Evolutionary conservation across 345 rosid genomes (phyloP).

Genomic region (Iberis pinnata): DNA sequence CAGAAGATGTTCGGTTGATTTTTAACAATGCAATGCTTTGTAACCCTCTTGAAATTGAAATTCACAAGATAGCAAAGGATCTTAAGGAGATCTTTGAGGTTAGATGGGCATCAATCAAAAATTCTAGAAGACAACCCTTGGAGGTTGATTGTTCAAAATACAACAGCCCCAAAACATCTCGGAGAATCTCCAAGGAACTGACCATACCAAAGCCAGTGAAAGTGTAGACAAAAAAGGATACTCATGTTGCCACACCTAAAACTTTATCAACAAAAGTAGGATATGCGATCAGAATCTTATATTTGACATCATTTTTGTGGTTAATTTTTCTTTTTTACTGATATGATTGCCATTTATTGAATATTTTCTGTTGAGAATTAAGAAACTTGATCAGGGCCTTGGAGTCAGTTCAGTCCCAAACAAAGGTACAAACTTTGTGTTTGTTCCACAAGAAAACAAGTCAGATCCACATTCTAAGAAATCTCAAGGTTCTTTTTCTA

Average conservation of each 20-base stretch:
- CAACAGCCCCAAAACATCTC: too few relatives aligned
- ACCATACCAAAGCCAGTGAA: constrained; percentile 26
- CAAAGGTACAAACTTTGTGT: too few relatives aligned
- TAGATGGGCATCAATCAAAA: constrained; percentile 45
- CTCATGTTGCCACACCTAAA: neutral
- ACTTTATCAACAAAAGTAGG: constrained; percentile 22
- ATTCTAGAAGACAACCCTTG: constrained; percentile 5
- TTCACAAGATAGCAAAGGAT: constrained; percentile 47
- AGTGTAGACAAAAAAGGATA: constrained; percentile 9
- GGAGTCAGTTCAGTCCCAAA: constrained; percentile 26
- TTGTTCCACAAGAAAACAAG: constrained; percentile 39
- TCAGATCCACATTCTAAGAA: constrained; percentile 63
- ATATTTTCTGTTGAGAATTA: constrained; percentile 28
- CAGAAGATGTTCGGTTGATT: constrained; percentile 68
- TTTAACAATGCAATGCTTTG: constrained; percentile 76
- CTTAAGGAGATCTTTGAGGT: constrained; percentile 45
- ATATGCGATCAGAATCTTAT: too few relatives aligned
- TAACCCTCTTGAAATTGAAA: constrained; percentile 55
- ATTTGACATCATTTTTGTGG: too few relatives aligned
- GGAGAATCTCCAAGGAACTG: too few relatives aligned
- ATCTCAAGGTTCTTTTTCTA: too few relatives aligned
- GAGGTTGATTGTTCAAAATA: constrained; percentile 32
- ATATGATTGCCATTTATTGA: too few relatives aligned
- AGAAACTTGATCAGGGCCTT: constrained; percentile 29
- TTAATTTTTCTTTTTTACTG: too few relatives aligned